Evolutionary conservation across 306 rosid genomes (phyloP), one percentile per base, ranked within the genome.

Genomic region (Lablab purpureus): DNA sequence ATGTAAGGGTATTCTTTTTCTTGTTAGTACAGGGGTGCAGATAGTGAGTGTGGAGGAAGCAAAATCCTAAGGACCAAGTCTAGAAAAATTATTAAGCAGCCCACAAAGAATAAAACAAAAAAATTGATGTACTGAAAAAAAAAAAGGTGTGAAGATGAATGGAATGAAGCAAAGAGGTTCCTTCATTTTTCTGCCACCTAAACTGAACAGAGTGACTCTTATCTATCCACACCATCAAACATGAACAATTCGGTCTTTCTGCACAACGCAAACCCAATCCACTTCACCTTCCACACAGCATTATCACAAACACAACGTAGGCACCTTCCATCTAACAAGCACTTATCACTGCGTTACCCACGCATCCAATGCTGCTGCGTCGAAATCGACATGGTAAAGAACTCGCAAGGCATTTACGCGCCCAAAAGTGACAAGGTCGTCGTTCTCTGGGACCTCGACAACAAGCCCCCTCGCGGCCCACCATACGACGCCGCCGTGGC

Each of bases 381-480:
- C 41, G 91, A 90, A 43, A 85, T 90, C 85, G 95, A 94, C 88
- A 94, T 92, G 97, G 92, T 94, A 6, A 86, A 75, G 80, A 92
- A 80, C 90, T 85, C 76, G 67, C 85, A 87, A 25, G 97, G 94
- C 11, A 12, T 89, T 14, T 92, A 88, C 81, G 47, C 85, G 0
- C 92, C 92, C 0, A 91, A 85, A 62, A 85, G 79, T 73, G 73
- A 85, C 59, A 95, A 91, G 21, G 98, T 91, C 0, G 92, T 92
- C 2, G 84, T 92, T 46, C 85, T 95, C 0, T 95, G 98, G 99
- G 99, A 95, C 91, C 92, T 92, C 22, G 99, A 92, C 79, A 95
- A 95, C 89, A 92, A 95, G 21, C 97, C 99, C 32, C 99, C 97
- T 0, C 91, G 96, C 5, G 98, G 98, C 0, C 91, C 95, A 0